Evolutionary conservation across 2,329 filamentous ascomycete genomes (phyloP).

Genomic region (Botryotinia convoluta): DNA sequence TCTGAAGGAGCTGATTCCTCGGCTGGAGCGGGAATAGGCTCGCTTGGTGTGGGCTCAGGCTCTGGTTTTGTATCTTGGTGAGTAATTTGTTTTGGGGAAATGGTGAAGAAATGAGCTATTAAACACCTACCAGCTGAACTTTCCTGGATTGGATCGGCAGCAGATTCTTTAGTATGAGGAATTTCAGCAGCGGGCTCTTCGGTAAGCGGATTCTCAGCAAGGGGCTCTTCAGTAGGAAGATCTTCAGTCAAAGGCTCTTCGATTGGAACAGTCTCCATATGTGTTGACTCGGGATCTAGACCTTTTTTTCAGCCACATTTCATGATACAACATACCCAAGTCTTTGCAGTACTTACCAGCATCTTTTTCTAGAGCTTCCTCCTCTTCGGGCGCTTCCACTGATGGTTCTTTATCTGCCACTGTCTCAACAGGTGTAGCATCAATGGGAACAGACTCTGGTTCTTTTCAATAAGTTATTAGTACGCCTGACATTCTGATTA

Average conservation of each 20-base stretch:
- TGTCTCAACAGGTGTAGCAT: not conserved
- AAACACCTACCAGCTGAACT: not conserved
- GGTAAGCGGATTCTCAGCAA: not conserved
- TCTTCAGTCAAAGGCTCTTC: not conserved
- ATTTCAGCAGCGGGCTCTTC: not conserved
- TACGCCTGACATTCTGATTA: not conserved
- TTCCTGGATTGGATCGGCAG: not conserved
- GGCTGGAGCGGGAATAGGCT: not conserved
- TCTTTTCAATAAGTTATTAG: not conserved
- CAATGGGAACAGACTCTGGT: not conserved
- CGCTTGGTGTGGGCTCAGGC: not conserved
- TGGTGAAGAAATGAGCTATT: not conserved
- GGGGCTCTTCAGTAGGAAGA: not conserved
- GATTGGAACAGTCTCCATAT: not conserved
- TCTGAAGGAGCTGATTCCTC: not conserved
- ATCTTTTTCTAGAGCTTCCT: not conserved
- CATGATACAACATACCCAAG: not conserved
- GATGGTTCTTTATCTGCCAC: not conserved
- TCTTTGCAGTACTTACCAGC: not conserved
- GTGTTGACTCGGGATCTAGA: not conserved
- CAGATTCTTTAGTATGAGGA: not conserved
- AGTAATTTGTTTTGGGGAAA: not conserved
- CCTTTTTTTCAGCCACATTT: not conserved
- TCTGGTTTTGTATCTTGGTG: not conserved
- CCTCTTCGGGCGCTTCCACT: not conserved